Conservation (phyloP, 2,329 filamentous ascomycete genomes). For the Mycosphaerella arachidis region DNA sequence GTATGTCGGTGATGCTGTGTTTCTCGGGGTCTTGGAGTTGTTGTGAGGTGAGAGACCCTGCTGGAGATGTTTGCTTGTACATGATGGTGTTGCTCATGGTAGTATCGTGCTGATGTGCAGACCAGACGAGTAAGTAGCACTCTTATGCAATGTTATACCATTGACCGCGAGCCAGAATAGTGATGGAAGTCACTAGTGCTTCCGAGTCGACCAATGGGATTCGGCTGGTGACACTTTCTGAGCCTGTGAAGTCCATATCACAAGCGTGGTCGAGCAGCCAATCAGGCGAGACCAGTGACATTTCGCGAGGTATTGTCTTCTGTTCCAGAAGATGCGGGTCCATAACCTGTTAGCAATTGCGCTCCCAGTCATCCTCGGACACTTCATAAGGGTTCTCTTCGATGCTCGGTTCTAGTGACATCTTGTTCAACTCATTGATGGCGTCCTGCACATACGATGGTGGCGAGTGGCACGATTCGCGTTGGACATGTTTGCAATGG, state of each 20-base stretch:
- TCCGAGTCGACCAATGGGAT: not conserved
- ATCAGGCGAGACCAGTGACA: not conserved
- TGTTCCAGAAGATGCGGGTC: not conserved
- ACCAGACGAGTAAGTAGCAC: not conserved
- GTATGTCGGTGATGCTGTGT: conserved; percentile 1
- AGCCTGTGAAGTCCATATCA: not conserved
- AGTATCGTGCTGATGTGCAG: no score
- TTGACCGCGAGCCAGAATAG: not conserved
- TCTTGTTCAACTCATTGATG: not conserved
- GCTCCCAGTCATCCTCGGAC: not conserved
- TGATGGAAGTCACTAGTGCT: not conserved
- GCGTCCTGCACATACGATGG: not conserved
- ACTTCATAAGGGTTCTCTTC: not conserved
- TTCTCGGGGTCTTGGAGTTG: not conserved
- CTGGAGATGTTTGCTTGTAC: not conserved
- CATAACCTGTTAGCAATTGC: not conserved
- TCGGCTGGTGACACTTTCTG: not conserved
- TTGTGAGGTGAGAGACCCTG: not conserved
- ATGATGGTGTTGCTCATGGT: no score
- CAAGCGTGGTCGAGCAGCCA: not conserved
- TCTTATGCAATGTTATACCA: not conserved
- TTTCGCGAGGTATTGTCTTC: no score
- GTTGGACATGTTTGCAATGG: not conserved
- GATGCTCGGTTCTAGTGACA: not conserved
- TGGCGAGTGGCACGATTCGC: not conserved